phyloP scores from a whole-genome alignment of 208 protist genomes.

The Crithidia mellificae region DNA sequence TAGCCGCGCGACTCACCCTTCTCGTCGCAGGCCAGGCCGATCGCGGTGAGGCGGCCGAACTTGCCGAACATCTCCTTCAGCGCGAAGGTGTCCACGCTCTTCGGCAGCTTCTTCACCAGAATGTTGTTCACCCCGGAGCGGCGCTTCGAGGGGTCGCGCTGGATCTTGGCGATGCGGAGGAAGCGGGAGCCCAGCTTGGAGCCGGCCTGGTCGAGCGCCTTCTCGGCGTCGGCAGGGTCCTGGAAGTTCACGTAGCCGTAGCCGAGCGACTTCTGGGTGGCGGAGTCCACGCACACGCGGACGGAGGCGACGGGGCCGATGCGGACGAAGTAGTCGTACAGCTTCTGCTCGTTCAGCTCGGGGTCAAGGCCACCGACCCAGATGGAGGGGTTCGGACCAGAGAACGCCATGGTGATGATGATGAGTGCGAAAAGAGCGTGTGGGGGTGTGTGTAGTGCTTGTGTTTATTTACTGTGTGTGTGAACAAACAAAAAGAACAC shows the following conservation, averaged over 20 bases:
- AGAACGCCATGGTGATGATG: conserved; percentile 49
- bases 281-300: conserved; percentile 97
- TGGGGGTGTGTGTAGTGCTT: too few relatives aligned
- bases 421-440: background rate
- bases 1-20: conserved; percentile 94
- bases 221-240: conserved; percentile 96
- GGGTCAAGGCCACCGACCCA: conserved; percentile 98
- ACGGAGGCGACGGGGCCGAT: conserved; percentile 97
- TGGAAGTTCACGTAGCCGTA: conserved; percentile 99
- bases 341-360: conserved; percentile 94
- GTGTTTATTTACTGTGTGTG: too few relatives aligned
- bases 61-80: conserved; percentile 94
- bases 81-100: conserved; percentile 95
- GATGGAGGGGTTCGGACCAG: conserved; percentile 93
- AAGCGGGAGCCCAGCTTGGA: conserved; percentile 91
- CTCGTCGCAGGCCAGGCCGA: conserved; percentile 88
- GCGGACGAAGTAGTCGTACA: conserved; percentile 98
- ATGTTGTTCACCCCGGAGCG: conserved; percentile 98
- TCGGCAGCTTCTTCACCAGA: conserved; percentile 98
- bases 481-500: background rate
- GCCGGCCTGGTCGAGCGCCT: conserved; percentile 98
- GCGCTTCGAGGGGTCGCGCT: conserved; percentile 97
- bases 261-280: conserved; percentile 97
- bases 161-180: conserved; percentile 98
- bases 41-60: conserved; percentile 94